phyloP scores from a whole-genome alignment of 108 stramenopile species.

The Stephanodiscus minutulus region DNA sequence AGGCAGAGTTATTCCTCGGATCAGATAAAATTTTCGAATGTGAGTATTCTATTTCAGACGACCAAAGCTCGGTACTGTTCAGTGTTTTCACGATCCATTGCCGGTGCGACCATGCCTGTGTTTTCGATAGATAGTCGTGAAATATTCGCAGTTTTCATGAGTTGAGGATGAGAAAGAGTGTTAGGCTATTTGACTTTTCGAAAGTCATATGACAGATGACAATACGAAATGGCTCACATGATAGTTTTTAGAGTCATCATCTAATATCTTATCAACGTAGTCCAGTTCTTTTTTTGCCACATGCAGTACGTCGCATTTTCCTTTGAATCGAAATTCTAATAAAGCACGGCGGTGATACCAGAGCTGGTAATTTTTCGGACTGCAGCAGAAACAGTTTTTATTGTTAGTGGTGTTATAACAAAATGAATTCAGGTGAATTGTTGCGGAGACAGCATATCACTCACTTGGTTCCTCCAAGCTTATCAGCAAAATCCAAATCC shows the following conservation, averaged over 20 bases:
- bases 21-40: constrained; percentile 74
- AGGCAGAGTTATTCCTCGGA: constrained; percentile 96
- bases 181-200: background rate
- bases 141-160: background rate
- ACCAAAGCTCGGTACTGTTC: constrained; percentile 56
- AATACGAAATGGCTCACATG: constrained; percentile 58
- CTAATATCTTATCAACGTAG: constrained; percentile 80
- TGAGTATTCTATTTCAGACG: constrained; percentile 78
- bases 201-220: background rate
- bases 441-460: constrained; percentile 4
- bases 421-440: background rate
- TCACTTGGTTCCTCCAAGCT: constrained; percentile 72
- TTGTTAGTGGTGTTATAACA: background rate
- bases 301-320: constrained; percentile 26
- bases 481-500: constrained; percentile 77
- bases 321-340: constrained; percentile 60
- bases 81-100: constrained; percentile 85
- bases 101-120: constrained; percentile 89
- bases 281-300: constrained; percentile 73
- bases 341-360: constrained; percentile 97
- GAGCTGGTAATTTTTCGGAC: constrained; percentile 99
- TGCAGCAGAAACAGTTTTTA: constrained; percentile 26
- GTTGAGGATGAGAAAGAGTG: background rate
- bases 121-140: constrained; percentile 13
- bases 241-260: constrained; percentile 96